These are phyloP conservation scores for Phytophthora cryptogea DNA, from an alignment of 352 stramenopile genomes.

Conservation along the genomic window DNA sequence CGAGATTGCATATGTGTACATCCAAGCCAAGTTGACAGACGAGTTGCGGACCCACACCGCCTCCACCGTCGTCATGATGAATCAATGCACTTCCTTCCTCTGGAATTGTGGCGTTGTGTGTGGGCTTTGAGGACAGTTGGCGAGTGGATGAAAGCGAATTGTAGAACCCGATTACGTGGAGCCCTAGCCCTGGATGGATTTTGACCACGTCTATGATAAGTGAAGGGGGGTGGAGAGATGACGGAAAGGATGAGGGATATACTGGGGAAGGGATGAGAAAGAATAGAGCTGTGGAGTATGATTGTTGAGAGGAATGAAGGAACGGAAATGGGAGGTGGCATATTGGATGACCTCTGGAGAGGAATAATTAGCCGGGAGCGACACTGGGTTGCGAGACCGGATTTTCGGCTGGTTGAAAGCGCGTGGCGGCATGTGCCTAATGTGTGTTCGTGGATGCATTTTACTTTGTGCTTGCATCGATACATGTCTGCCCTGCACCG, in stretches of 20 bases:
- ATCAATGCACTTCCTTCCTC: no score
- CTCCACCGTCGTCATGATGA: slow-evolving; percentile 22
- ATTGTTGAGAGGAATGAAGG: background rate
- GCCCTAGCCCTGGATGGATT: background rate
- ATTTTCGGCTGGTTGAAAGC: slow-evolving; percentile 4
- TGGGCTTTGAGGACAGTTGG: background rate
- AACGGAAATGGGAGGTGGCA: no score
- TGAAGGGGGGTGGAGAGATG: background rate
- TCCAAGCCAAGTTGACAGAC: slow-evolving; percentile 52
- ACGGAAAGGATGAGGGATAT: background rate
- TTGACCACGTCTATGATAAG: background rate
- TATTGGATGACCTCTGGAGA: background rate
- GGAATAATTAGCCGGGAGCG: background rate
- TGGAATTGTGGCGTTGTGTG: slow-evolving; percentile 1
- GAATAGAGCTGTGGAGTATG: background rate
- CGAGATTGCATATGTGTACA: slow-evolving; percentile 61
- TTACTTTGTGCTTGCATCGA: no score
- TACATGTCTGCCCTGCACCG: no score
- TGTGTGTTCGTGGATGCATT: no score
- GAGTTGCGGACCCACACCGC: slow-evolving; percentile 27
- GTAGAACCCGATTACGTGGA: background rate
- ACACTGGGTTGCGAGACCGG: slow-evolving; percentile 4
- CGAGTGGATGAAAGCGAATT: background rate
- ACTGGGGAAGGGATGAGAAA: background rate
- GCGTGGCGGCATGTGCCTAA: no score